A percentile compares a stretch with the other conserved stretches of the same genome.
phyloP scores from a whole-genome alignment of 2,329 filamentous ascomycete genomes.

The Botrytis sinoallii region DNA sequence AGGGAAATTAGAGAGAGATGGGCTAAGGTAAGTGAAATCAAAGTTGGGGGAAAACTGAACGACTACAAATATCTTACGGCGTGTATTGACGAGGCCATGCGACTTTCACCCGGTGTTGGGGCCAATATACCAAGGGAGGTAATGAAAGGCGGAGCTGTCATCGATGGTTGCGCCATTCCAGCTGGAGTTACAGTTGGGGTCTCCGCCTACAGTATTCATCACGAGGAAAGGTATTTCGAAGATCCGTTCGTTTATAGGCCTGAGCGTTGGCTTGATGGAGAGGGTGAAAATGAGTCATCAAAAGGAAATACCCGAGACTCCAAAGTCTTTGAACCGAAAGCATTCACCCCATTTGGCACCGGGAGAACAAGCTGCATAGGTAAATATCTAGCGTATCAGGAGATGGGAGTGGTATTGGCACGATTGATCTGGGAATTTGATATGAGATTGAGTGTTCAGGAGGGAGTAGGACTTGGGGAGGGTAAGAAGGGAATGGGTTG shows the following conservation, averaged over 20 bases:
- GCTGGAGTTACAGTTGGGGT: constrained; percentile 44
- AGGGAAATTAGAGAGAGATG: neutral
- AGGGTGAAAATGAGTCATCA: neutral
- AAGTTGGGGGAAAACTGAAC: constrained; percentile 28
- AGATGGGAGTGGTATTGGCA: constrained; percentile 19
- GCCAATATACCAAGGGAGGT: constrained; percentile 28
- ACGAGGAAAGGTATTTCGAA: neutral
- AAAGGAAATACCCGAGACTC: neutral
- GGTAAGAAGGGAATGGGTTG: neutral
- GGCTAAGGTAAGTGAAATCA: neutral
- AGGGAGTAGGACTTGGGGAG: neutral
- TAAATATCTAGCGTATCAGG: constrained; percentile 5
- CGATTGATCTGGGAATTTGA: constrained; percentile 10
- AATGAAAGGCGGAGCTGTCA: constrained; percentile 22
- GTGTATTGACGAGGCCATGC: constrained; percentile 39
- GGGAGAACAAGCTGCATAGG: constrained; percentile 2
- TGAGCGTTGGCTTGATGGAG: neutral
- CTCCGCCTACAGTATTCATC: constrained; percentile 38
- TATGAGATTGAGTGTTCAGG: neutral
- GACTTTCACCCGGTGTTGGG: constrained; percentile 28
- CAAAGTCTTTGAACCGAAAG: neutral
- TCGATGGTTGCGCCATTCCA: constrained; percentile 36
- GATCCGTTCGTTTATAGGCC: neutral
- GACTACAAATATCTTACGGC: constrained; percentile 42
- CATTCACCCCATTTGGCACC: constrained; percentile 2